Evolutionary conservation across 306 rosid genomes (phyloP), one percentile per base, ranked within the genome.

Genomic region (Coriaria nepalensis): DNA sequence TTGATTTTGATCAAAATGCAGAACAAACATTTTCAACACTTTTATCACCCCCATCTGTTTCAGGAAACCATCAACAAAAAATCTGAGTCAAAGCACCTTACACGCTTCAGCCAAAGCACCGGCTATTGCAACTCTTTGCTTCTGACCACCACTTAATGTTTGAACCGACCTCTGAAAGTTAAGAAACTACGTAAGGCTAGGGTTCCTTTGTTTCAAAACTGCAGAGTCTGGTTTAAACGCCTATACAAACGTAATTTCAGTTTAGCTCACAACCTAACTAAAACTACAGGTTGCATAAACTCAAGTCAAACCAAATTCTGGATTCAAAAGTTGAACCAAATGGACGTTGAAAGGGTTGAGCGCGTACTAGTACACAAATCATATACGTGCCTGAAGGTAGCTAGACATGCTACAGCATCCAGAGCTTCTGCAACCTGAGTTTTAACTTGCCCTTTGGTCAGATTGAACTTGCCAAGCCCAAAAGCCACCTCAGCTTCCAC

Each of bases 101-200:
- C 93, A 85, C 49, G 93, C 76, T 75, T 85, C 95, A 45, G 93
- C 95, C 43, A 85, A 71, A 73, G 93, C 93, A 67, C 93, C 93
- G 9, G 95, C 95, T 53, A 81, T 81, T 61, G 93, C 95, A 54
- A 85, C 82, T 66, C 95, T 81, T 66, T 85, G 93, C 64, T 85
- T 85, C 78, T 85, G 95, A 66, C 95, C 93, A 43, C 95, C 93
- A 52, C 95, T 85, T 10, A 85, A 78, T 42, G 87, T 78, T 70
- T 85, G 95, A 53, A 81, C 93, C 47, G 95, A 78, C 73, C 95
- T 71, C 95, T 85, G 67, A 60, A 20, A 43, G 68, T 53, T 55
- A 51, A 43, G 60, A 57, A 37, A 20, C 29, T 20, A 20, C 29
- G 29, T 20, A 20, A 20, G 29, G 29, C 29, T 20, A 20, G 29